A percentile compares a stretch with the other conserved stretches of the same genome.
Evolutionary conservation across 2,329 filamentous ascomycete species (phyloP).

Genomic region (Arthrobotrys iridis): DNA sequence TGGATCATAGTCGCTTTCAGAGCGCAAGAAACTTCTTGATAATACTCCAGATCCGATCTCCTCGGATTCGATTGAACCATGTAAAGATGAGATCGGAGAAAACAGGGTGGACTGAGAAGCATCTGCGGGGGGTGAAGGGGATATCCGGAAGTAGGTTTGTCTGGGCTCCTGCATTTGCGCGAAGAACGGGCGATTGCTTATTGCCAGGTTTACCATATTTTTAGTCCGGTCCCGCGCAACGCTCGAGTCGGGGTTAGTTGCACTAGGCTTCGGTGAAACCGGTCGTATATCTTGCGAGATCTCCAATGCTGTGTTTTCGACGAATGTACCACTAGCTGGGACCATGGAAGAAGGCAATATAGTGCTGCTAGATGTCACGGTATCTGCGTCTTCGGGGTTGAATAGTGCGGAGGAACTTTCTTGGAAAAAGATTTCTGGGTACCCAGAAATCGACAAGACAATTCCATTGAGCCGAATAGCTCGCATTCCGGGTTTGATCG

Average conservation of each 20-base stretch:
- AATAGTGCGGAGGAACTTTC: not conserved
- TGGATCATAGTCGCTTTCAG: slow-evolving; percentile 21
- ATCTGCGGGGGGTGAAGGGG: not conserved
- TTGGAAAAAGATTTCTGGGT: slow-evolving; percentile 29
- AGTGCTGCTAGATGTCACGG: slow-evolving; percentile 33
- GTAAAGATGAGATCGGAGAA: slow-evolving; percentile 27
- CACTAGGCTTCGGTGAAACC: not conserved
- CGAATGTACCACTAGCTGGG: not conserved
- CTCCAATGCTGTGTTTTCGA: not conserved
- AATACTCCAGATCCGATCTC: slow-evolving; percentile 19
- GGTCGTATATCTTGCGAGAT: not conserved
- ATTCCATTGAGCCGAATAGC: slow-evolving; percentile 38
- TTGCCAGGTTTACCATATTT: not conserved
- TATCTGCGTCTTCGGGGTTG: slow-evolving; percentile 25
- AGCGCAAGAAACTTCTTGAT: slow-evolving; percentile 32
- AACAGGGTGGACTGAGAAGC: not conserved
- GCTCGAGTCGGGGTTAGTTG: not conserved
- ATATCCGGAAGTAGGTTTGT: not conserved
- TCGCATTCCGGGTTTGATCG: slow-evolving; percentile 38
- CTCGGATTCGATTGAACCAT: slow-evolving; percentile 41
- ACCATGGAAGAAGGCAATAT: slow-evolving; percentile 7
- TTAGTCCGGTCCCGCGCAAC: not conserved
- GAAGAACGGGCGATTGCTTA: slow-evolving; percentile 9
- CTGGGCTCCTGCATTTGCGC: slow-evolving; percentile 40
- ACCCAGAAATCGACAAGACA: slow-evolving; percentile 23